A percentile compares a stretch with the other conserved stretches of the same genome.
phyloP scores from a whole-genome alignment of 345 rosid species.

The Aegle marmelos region DNA sequence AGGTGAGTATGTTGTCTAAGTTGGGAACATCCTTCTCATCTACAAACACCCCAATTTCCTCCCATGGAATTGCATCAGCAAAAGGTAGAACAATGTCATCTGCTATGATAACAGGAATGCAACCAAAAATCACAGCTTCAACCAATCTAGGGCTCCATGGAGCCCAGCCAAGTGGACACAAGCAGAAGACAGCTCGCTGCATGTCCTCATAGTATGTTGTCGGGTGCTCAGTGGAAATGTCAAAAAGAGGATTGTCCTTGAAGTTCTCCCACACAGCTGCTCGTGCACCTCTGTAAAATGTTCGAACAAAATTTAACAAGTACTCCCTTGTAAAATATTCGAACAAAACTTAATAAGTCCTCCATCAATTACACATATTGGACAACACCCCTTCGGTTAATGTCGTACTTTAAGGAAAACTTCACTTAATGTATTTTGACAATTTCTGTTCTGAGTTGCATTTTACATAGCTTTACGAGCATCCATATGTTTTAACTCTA shows the following conservation, averaged over 20 bases:
- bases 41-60: constrained; percentile 89
- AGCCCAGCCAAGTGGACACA: constrained; percentile 99
- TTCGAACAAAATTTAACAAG: constrained; percentile 10
- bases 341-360: constrained; percentile 6
- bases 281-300: constrained; percentile 75
- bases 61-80: constrained; percentile 99
- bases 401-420: not conserved
- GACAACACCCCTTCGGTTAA: not conserved
- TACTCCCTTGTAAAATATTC: constrained; percentile 49
- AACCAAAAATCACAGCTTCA: constrained; percentile 98
- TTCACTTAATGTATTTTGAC: not conserved
- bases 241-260: constrained; percentile 91
- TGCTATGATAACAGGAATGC: constrained; percentile 98
- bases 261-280: constrained; percentile 99
- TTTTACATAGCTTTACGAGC: no score
- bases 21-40: constrained; percentile 94
- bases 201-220: constrained; percentile 94
- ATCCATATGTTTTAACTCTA: not conserved
- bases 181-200: constrained; percentile 94
- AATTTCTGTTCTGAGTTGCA: no score
- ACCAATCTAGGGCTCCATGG: constrained; percentile 99
- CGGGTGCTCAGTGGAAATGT: constrained; percentile 98
- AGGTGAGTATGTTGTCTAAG: constrained; percentile 83
- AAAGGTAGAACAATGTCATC: constrained; percentile 96
- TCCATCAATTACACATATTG: not conserved